Evolutionary conservation across 164 flowering plant species (phyloP), one percentile per base, ranked within the genome.

Genomic region (Sedum album): DNA sequence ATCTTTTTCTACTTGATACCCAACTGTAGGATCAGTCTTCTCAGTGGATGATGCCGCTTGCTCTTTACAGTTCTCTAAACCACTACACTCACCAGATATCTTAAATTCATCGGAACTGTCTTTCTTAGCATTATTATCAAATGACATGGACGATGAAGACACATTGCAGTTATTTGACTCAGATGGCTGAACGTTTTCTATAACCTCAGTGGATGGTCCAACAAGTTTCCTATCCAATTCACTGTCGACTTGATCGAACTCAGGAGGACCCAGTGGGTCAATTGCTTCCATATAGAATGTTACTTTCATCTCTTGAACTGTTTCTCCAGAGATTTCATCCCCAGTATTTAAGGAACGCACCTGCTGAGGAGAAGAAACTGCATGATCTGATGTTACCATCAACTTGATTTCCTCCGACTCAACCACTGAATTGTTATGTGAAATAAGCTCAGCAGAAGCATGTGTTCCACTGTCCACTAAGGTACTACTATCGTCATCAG

Each of bases 281-380:
- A 67, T 68, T n/a, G 71, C 57, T 68, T 70, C 73, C 66, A 72
- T 72, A 20, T 75, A 68, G 72, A 82, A 69, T 65, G 70, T 61
- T 39, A 75, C 81, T 60, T 72, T 74, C 68, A 75, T 71, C 69
- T 76, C 83, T 69, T 73, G 71, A 67, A 57, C 48, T 18, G 73
- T 77, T 28, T 73, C 80, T 38, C 75, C 69, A 28, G 36, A 48
- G 42, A 66, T 42, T 39, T 72, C 71, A 63, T 66, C 53, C 69
- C 61, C 64, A 21, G 55, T 33, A 71, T 75, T 57, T 61, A 39
- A 57, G 8, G 71, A 35, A 39, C 48, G 33, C 36, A 55, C 63
- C 64, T 28, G 68, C 65, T n/a, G 42, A 72, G 74, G 53, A 71
- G 20, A 67, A 49, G 5, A 20, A 61, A 36, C 74, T 21, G 57